Evolutionary conservation across 768 basidiomycete species (phyloP), one percentile per base, ranked within the genome.

Genomic region (Xerocomellus intermedius): DNA sequence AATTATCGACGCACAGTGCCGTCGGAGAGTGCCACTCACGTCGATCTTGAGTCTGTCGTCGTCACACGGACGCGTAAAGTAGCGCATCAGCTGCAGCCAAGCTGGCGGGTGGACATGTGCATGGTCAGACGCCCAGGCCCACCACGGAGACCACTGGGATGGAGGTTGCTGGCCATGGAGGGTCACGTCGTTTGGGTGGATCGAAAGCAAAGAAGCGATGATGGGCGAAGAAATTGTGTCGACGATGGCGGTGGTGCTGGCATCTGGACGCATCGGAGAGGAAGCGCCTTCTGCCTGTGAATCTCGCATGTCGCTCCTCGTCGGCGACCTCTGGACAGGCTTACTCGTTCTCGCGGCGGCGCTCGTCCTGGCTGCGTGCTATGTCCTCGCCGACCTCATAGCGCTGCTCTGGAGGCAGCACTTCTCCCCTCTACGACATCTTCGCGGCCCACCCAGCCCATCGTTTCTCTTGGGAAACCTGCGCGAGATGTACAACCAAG

Each of bases 401-500:
- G 64, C 59, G 33, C 71, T 82, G 36, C 62, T 84, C 54, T 36
- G 75, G 59, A 66, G 77, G 8, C 82, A 83, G 61, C 64, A 60
- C 54, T 66, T 68, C 42, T 83, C 81, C 0, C 82, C 81, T 10
- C 76, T 82, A 9, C 74, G 71, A n/a, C 57, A 54, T 33, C 77
- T 85, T 24, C 72, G 69, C 1, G 75, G 80, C 6, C 82, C 82
- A 12, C 73, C 75, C 2, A 75, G 71, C 13, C 70, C 69, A 0
- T 80, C 81, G 0, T 70, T 79, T 62, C 75, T 83, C 69, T 67
- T 80, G 57, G 82, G 81, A 4, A 79, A 83, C 66, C 76, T 82
- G 30, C 71, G 68, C 28, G 74, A 80, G 57, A 75, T 83, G 69
- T 78, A 81, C 64, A 75, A 84, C 65, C 78, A 82, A 67, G 84